These are phyloP conservation scores for Mycena rosella DNA, from an alignment of 768 basidiomycete species.

Conservation along the genomic window DNA sequence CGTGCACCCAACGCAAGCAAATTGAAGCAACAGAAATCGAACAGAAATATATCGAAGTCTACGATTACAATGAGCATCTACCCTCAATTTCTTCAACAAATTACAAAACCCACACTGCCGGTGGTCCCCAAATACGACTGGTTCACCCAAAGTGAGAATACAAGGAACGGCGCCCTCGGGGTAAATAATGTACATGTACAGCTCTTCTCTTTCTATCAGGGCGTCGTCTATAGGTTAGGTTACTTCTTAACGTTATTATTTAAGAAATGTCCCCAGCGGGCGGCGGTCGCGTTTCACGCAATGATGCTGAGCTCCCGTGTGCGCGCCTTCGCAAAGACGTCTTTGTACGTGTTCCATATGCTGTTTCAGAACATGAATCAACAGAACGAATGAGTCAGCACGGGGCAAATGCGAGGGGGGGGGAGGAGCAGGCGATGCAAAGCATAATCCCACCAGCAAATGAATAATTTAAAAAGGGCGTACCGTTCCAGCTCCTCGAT, in stretches of 20 bases:
- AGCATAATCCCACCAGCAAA: neutral
- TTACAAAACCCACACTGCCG: too few species aligned
- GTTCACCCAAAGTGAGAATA: neutral
- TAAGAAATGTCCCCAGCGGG: neutral
- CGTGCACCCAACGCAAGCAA: too few species aligned
- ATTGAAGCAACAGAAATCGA: too few species aligned
- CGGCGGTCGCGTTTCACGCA: slow-evolving; percentile 55
- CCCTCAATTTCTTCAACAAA: too few species aligned
- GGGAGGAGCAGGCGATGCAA: neutral
- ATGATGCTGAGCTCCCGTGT: slow-evolving; percentile 84
- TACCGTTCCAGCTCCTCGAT: slow-evolving; percentile 65
- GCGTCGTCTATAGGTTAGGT: slow-evolving; percentile 1
- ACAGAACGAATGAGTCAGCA: neutral
- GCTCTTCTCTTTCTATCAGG: neutral
- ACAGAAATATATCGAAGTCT: too few species aligned
- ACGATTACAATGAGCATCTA: too few species aligned
- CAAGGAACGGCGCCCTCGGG: neutral
- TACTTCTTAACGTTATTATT: slow-evolving; percentile 6
- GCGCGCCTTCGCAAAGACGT: slow-evolving; percentile 89
- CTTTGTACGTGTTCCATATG: slow-evolving; percentile 97
- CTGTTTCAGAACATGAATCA: slow-evolving; percentile 53
- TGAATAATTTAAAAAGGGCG: neutral
- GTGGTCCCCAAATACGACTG: neutral
- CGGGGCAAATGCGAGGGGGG: neutral
- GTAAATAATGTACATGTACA: slow-evolving; percentile 10